These are phyloP conservation scores for Plectranthus barbatus DNA, from an alignment of 257 asterid genomes.

Conservation along the genomic window DNA sequence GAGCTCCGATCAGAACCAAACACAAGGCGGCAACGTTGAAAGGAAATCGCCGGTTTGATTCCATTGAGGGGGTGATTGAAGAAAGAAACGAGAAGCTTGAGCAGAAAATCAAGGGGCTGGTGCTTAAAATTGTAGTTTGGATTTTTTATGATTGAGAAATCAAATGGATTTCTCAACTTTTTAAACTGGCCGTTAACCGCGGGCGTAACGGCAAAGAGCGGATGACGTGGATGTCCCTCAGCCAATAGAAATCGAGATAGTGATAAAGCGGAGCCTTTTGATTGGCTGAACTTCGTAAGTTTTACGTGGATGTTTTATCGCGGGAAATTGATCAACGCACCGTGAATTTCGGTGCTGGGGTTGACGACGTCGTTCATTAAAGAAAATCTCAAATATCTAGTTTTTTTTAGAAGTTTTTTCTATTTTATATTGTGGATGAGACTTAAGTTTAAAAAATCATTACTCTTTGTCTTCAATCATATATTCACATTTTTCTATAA, in stretches of 20 bases:
- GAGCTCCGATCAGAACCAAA: constrained; percentile 25
- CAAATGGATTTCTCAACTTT: not conserved
- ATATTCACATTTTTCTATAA: too few relatives aligned
- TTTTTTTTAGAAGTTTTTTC: too few relatives aligned
- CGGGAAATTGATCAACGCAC: not conserved
- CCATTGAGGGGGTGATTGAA: constrained; percentile 20
- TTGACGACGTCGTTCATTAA: not conserved
- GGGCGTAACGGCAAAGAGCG: not conserved
- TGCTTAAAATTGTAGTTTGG: not conserved
- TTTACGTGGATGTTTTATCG: constrained; percentile 18
- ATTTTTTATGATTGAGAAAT: not conserved
- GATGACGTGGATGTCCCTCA: constrained; percentile 33
- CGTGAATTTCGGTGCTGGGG: not conserved
- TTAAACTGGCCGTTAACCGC: not conserved
- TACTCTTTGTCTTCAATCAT: too few relatives aligned
- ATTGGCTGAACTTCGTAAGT: constrained; percentile 14
- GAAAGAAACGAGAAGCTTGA: not conserved
- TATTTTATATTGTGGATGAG: too few relatives aligned
- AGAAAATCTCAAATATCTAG: too few relatives aligned
- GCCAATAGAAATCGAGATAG: constrained; percentile 45
- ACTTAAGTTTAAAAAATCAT: too few relatives aligned
- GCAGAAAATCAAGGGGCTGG: not conserved
- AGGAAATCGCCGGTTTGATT: constrained; percentile 12
- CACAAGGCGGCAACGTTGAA: constrained; percentile 12
- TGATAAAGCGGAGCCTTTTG: constrained; percentile 5